These are phyloP conservation scores for Xerocomus amazonicus DNA, from an alignment of 1,284 basidiomycete species.

Conservation along the genomic window DNA sequence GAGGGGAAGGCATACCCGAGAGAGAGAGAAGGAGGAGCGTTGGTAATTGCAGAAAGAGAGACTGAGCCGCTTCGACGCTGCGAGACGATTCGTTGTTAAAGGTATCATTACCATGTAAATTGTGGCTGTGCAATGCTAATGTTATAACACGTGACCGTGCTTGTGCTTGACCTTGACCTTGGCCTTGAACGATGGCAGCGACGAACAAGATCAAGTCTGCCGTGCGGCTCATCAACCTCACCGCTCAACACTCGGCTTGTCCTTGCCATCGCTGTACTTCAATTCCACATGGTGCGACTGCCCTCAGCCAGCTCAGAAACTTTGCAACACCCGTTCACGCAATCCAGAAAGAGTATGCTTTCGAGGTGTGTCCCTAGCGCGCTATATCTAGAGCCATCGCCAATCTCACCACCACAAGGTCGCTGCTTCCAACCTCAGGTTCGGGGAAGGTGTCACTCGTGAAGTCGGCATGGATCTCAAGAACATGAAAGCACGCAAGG, in stretches of 20 bases:
- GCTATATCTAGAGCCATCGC: neutral
- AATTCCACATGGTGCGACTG: slow-evolving; percentile 40
- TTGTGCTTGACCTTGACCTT: neutral
- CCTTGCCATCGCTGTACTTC: slow-evolving; percentile 70
- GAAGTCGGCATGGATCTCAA: slow-evolving; percentile 95
- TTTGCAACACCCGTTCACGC: slow-evolving; percentile 83
- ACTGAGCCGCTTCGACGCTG: slow-evolving; percentile 30
- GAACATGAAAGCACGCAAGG: slow-evolving; percentile 85
- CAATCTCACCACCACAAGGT: slow-evolving; percentile 47
- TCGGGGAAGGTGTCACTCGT: slow-evolving; percentile 83
- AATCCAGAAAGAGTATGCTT: slow-evolving; percentile 90
- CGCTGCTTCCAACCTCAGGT: slow-evolving; percentile 86
- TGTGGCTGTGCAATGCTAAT: neutral
- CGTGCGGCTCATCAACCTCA: slow-evolving; percentile 60
- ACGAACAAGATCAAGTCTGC: slow-evolving; percentile 50
- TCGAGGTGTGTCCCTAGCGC: slow-evolving; percentile 59
- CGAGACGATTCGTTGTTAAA: slow-evolving; percentile 39
- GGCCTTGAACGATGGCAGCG: slow-evolving; percentile 45
- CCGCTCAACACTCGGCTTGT: slow-evolving; percentile 68
- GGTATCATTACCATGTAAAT: slow-evolving; percentile 29
- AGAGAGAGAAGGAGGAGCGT: slow-evolving; percentile 29
- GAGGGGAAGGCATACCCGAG: slow-evolving; percentile 36
- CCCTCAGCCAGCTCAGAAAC: slow-evolving; percentile 61
- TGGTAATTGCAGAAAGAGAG: slow-evolving; percentile 16
- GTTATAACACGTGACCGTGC: neutral